Conservation (phyloP, 306 rosid genomes). For the Ceratonia siliqua region DNA sequence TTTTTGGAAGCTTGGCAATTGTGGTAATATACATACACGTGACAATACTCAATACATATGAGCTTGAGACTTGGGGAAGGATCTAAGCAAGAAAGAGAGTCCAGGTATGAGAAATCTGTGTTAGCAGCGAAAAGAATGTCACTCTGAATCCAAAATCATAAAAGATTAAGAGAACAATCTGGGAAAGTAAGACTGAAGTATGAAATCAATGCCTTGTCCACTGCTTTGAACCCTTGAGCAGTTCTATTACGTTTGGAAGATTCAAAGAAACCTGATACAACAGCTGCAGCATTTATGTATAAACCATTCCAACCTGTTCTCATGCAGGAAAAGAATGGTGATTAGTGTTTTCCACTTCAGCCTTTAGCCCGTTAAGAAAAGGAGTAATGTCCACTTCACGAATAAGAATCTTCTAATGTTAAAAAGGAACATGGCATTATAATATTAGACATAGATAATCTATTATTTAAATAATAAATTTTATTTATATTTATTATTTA, state of each 20-base stretch:
- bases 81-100: background rate
- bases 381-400: background rate
- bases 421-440: no score
- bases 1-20: no score
- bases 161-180: background rate
- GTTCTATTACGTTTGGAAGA: slow-evolving; percentile 21
- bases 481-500: no score
- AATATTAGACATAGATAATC: no score
- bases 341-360: background rate
- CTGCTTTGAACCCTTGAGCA: slow-evolving; percentile 8
- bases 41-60: no score
- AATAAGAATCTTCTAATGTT: no score
- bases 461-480: no score
- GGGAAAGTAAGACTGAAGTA: background rate
- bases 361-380: background rate
- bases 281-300: slow-evolving; percentile 61
- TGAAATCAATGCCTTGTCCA: slow-evolving; percentile 7
- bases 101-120: background rate
- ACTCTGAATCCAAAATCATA: background rate
- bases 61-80: no score
- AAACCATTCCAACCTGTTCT: slow-evolving; percentile 68
- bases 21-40: no score
- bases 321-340: background rate
- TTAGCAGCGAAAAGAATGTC: background rate
- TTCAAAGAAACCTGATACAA: slow-evolving; percentile 39